These are phyloP conservation scores for Strobilomyces echinocephalus DNA, from an alignment of 768 basidiomycete species.

Conservation along the genomic window DNA sequence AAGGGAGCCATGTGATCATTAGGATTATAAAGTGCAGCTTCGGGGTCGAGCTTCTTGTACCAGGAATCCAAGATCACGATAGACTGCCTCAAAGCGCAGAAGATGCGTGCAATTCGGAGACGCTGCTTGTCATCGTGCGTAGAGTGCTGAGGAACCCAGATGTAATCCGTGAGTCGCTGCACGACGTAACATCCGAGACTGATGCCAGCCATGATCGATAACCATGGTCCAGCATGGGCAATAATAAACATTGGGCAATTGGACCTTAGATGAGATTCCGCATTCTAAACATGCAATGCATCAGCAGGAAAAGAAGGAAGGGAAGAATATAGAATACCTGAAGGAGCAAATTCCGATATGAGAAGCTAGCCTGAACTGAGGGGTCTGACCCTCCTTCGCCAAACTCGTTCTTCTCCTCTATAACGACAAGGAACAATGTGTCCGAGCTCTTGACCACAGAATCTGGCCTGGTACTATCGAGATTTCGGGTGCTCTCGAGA, in stretches of 20 bases:
- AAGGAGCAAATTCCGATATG: constrained; percentile 14
- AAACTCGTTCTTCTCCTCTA: constrained; percentile 18
- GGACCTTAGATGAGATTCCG: constrained; percentile 7
- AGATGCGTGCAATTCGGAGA: background rate
- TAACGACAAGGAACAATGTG: constrained; percentile 8
- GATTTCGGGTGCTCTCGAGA: background rate
- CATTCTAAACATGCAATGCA: constrained; percentile 3
- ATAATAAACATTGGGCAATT: constrained; percentile 30
- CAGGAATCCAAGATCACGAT: constrained; percentile 13
- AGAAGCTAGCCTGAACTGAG: constrained; percentile 25
- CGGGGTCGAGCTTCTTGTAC: constrained; percentile 11
- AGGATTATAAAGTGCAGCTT: no score
- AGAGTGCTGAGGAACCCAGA: background rate
- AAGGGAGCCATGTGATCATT: no score
- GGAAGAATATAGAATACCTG: constrained; percentile 8
- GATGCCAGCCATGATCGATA: constrained; percentile 31
- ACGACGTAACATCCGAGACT: constrained; percentile 26
- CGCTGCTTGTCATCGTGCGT: background rate
- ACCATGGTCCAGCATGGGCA: constrained; percentile 18
- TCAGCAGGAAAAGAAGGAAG: background rate
- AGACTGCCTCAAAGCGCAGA: constrained; percentile 5
- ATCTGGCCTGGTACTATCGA: constrained; percentile 4
- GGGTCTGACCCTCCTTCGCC: constrained; percentile 27
- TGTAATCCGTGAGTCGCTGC: constrained; percentile 12
- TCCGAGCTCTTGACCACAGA: background rate